phyloP scores from a whole-genome alignment of 2,329 filamentous ascomycete genomes.

The Cladosporium cucumerinum region DNA sequence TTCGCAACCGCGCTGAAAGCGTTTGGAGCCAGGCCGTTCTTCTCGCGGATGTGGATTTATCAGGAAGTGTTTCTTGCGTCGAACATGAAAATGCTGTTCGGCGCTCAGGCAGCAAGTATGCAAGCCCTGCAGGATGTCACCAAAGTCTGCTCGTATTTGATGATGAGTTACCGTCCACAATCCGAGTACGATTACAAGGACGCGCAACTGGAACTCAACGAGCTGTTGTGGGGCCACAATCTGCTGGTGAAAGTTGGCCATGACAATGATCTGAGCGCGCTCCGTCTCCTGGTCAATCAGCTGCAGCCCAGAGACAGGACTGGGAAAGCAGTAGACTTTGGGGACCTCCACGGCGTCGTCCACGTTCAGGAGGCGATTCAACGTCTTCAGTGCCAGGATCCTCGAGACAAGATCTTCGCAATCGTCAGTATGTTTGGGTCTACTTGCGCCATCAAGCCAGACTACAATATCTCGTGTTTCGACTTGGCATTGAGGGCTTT shows the following conservation, averaged over 20 bases:
- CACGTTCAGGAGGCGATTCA: not conserved
- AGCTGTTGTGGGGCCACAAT: not conserved
- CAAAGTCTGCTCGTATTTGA: not conserved
- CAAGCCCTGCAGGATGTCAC: not conserved
- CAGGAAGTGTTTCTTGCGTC: slow-evolving; percentile 4
- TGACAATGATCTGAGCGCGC: not conserved
- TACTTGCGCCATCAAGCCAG: not conserved
- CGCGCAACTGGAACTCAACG: not conserved
- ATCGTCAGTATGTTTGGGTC: not conserved
- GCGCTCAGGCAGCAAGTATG: not conserved
- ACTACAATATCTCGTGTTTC: not conserved
- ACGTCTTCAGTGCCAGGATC: not conserved
- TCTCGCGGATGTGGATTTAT: not conserved
- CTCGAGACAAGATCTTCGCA: slow-evolving; percentile 5
- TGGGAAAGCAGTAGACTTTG: not conserved
- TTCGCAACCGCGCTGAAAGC: not conserved
- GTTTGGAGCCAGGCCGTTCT: not conserved
- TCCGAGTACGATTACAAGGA: slow-evolving; percentile 3
- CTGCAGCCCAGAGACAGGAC: not conserved
- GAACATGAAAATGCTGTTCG: not conserved
- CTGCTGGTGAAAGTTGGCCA: not conserved
- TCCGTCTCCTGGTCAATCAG: not conserved
- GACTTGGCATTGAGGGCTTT: not conserved
- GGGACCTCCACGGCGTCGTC: not conserved
- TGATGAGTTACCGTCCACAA: not conserved